Base-by-base conservation (phyloP, 768 basidiomycete genomes). In the Russula vinacea region DNA sequence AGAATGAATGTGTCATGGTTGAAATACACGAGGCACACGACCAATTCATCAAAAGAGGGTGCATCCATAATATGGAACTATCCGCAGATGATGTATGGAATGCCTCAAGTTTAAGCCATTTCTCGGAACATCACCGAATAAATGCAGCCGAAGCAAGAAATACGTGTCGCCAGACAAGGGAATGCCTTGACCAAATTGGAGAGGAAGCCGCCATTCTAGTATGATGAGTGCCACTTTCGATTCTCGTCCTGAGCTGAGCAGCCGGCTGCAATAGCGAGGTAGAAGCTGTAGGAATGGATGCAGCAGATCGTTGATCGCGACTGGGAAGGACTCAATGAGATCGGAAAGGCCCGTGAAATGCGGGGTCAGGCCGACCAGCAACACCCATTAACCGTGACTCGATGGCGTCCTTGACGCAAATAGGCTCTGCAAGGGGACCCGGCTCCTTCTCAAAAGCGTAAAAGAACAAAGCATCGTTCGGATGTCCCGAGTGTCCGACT, bases 161-260 rank as follows among this genome's bases (percentile, higher is more conserved):
- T 44, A 44, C 19, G 17, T 44, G 42, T 44, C 1, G 17, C 42
- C 26, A 90, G 78, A 68, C 79, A 79, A 19, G 89, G 89, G 73
- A 91, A 91, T 11, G 90, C 84, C 68, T 85, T 85, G 70, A 89
- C 85, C 3, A 90, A 76, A 70, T 90, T 90, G 32, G 73, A 74
- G 50, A 92, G 72, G 72, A 90, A 90, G 17, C 85, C 87, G 35
- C 35, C 35, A 35, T 35, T 35, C 35, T 35, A 7, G 35, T 35
- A 35, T 35, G 8, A 7, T 35, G 8, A 7, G 8, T 35, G 10
- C 35, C 35, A 35, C 6, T 35, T 35, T 35, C 35, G 6, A 35
- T 35, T 35, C 35, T 29, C 29, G 29, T 5, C 29, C 29, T 29
- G 29, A 29, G 35, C 35, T 35, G 35, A 8, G 35, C 35, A 35